Evolutionary conservation across 257 asterid species (phyloP), one percentile per base, ranked within the genome.

Genomic region (Solanum bulbocastanum): DNA sequence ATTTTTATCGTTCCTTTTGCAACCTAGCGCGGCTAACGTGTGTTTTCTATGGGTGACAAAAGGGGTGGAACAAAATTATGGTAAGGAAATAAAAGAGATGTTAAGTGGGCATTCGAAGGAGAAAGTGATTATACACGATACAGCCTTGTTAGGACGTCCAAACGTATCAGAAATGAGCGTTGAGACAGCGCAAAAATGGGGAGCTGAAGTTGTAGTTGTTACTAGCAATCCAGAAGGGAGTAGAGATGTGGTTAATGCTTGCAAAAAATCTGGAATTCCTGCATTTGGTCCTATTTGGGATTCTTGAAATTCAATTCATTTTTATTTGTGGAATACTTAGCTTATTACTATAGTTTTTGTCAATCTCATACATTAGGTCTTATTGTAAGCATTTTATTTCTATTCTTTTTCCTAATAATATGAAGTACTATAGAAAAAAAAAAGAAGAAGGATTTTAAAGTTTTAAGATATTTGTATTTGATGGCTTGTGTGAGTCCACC

Each of bases 241-340:
- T 44, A 90, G 94, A 88, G 94, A 91, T 84, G 94, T 94, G 10
- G 96, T 94, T 13, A 79, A 91, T 90, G 91, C 95, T 23, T 93
- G 98, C 90, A 93, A 93, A 78, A 90, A 85, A 9, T 86, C 87
- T 16, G 98, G 96, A 71, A 90, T 94, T 84, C 92, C 98, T 23
- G 96, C 96, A 3, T 94, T 93, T 84, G 98, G 94, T 12, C 96
- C 98, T 0, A 93, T 94, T 87, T 94, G 97, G 97, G 97, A 94
- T 87, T 94, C 97, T 88, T 94, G 85, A 91, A 10, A 49, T 39
- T 37, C 20, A 37, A 39, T 23, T 75, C 83, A 27, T 23, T 23
- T 36, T 71, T 60, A 23, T 22, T 23, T n/a, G 32, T 62, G 71
- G n/a, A 56, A 16, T 52, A 52, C 16, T 15, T 49, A 49, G 60